phyloP scores from a whole-genome alignment of 208 protist genomes.

The Crithidia fasciculata region DNA sequence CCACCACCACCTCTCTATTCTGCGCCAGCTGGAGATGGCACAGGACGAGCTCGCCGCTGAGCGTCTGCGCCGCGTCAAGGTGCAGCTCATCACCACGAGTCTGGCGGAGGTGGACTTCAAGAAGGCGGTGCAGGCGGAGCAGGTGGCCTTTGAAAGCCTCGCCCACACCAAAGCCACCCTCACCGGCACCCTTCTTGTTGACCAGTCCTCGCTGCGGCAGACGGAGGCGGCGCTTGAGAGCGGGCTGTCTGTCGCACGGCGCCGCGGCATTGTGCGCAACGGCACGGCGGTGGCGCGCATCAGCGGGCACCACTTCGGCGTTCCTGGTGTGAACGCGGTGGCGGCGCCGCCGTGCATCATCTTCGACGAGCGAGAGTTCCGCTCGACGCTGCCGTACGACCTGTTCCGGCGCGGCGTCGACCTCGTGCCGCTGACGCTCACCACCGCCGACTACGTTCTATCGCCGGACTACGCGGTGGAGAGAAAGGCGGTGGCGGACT shows the following conservation, averaged over 20 bases:
- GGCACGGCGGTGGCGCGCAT: slow-evolving; percentile 10
- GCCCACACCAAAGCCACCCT: slow-evolving; percentile 81
- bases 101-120: slow-evolving; percentile 43
- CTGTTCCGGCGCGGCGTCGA: slow-evolving; percentile 75
- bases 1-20: slow-evolving; percentile 46
- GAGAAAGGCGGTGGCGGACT: slow-evolving; percentile 84
- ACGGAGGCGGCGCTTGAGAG: slow-evolving; percentile 65
- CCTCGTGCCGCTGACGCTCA: slow-evolving; percentile 80
- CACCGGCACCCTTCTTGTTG: slow-evolving; percentile 66
- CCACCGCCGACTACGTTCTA: slow-evolving; percentile 86
- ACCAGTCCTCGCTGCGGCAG: slow-evolving; percentile 47
- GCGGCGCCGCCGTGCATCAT: slow-evolving; percentile 54
- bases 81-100: slow-evolving; percentile 71
- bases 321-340: neutral
- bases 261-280: neutral
- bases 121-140: slow-evolving; percentile 51
- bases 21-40: slow-evolving; percentile 75
- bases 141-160: slow-evolving; percentile 67
- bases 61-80: slow-evolving; percentile 38
- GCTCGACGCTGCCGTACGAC: slow-evolving; percentile 75
- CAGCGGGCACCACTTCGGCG: neutral
- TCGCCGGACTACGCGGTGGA: slow-evolving; percentile 79
- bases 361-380: slow-evolving; percentile 90
- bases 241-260: slow-evolving; percentile 27
- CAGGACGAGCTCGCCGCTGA: slow-evolving; percentile 55